phyloP scores from a whole-genome alignment of 2,329 filamentous ascomycete genomes.

The Colletotrichum phormii region DNA sequence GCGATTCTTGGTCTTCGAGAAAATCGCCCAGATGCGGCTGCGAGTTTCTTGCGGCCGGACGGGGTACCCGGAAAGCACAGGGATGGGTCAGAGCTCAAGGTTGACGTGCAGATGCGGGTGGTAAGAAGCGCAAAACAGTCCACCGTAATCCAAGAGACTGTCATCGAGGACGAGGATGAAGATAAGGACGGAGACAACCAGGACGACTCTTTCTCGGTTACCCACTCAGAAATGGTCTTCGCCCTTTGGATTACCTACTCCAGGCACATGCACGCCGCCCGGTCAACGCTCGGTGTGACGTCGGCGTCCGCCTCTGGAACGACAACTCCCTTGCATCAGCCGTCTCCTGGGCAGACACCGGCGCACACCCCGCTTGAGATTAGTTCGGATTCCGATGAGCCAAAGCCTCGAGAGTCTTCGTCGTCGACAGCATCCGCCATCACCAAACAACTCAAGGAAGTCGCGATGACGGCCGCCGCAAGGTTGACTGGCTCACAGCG shows the following conservation, averaged over 20 bases:
- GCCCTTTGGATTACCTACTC: constrained; percentile 98
- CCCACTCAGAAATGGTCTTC: constrained; percentile 84
- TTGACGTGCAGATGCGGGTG: constrained; percentile 96
- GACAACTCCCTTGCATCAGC: constrained; percentile 80
- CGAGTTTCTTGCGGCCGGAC: constrained; percentile 84
- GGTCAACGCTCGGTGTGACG: constrained; percentile 68
- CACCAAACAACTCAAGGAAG: constrained; percentile 68
- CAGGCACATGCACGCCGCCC: constrained; percentile 85
- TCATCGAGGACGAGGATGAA: constrained; percentile 68
- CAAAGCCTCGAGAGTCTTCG: constrained; percentile 51
- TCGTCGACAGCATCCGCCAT: constrained; percentile 60
- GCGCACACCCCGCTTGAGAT: constrained; percentile 68
- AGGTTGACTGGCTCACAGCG: constrained; percentile 59
- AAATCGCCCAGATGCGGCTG: constrained; percentile 81
- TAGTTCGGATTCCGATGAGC: constrained; percentile 63
- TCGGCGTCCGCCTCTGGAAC: constrained; percentile 73
- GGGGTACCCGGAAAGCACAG: constrained; percentile 88
- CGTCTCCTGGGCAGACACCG: constrained; percentile 79
- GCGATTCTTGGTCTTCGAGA: constrained; percentile 87
- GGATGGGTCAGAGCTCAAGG: constrained; percentile 90
- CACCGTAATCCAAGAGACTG: constrained; percentile 70
- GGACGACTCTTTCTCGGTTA: constrained; percentile 58
- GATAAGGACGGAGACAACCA: constrained; percentile 49
- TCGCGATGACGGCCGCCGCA: constrained; percentile 65
- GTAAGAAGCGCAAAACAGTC: constrained; percentile 85